Evolutionary conservation across 2,329 filamentous ascomycete species (phyloP), one percentile per base, ranked within the genome.

Genomic region (Penicillium sp.): DNA sequence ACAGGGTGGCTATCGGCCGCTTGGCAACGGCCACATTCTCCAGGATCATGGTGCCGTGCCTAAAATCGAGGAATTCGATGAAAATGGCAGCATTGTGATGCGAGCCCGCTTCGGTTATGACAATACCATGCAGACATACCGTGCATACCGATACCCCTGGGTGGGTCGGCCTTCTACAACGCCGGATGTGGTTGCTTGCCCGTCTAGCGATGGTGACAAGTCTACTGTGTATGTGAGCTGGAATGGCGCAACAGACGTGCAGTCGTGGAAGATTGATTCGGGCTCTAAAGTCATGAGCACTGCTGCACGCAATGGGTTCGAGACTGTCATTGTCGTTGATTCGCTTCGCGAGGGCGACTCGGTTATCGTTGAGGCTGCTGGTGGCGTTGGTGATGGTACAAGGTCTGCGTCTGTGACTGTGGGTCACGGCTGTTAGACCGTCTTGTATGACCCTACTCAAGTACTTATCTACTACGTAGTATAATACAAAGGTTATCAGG

Each of bases 211-310:
- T 8, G 51, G 35, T 20, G 51, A 51, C 3, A 56, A 37, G 51
- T 60, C 56, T 5, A 58, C 61, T 46, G 64, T 73, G 8, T 69
- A 72, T 60, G 72, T 74, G 60, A 74, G 73, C 53, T 75, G 73
- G 72, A 71, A 73, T 51, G 72, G 72, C 14, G 73, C 73, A 6
- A 75, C 73, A 9, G 72, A 73, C 53, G 56, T 66, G 15, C 25
- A 57, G 33, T 47, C 56, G 18, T 65, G 65, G 61, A 63, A 60
- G 49, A 51, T 65, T 3, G 51, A 47, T 22, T 59, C 59, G 6
- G 57, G 54, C 2, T 50, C 51, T 23, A n/a, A 58, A 29, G 22
- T 51, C 22, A 54, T 44, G 56, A 25, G 14, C 1, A 53, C 40
- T 20, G 55, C 45, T 18, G 12, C 46, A 31, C 45, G 51, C 3